These are phyloP conservation scores for Plantago coronopus DNA, from an alignment of 305 asterid species.

Conservation along the genomic window DNA sequence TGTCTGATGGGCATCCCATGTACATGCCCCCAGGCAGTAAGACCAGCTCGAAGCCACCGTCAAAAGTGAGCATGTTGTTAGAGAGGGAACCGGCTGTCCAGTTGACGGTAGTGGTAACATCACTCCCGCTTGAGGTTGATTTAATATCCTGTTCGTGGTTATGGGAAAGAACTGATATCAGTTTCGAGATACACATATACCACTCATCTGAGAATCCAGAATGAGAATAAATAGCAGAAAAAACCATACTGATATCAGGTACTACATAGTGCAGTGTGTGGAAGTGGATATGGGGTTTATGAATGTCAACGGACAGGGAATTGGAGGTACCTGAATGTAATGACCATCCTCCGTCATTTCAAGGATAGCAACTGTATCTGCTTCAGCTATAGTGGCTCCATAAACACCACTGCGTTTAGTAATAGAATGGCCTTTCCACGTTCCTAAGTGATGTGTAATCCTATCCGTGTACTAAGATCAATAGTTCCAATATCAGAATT, in stretches of 20 bases:
- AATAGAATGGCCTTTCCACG: constrained; percentile 84
- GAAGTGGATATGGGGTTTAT: no score
- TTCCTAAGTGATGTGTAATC: constrained; percentile 65
- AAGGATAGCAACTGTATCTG: constrained; percentile 60
- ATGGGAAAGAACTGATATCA: not conserved
- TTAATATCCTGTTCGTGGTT: constrained; percentile 50
- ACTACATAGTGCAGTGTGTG: not conserved
- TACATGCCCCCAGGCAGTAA: constrained; percentile 79
- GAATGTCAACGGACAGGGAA: not conserved
- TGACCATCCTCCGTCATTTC: constrained; percentile 62
- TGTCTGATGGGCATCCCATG: constrained; percentile 84
- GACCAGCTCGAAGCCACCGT: constrained; percentile 66
- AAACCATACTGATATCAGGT: not conserved
- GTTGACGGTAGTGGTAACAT: constrained; percentile 59
- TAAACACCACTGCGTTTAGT: constrained; percentile 92
- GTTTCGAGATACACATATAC: not conserved
- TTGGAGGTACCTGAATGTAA: constrained; percentile 62
- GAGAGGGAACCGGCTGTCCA: constrained; percentile 69
- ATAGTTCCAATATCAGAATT: constrained; percentile 13
- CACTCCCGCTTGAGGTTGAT: constrained; percentile 41
- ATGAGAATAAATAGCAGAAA: not conserved
- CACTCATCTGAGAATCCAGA: no score
- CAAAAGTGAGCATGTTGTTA: constrained; percentile 50
- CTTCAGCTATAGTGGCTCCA: constrained; percentile 81
- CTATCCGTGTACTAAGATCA: constrained; percentile 53